Percentiles rank a stretch among this genome's conserved stretches.
Conservation (phyloP, 306 rosid genomes). For the Gastrolobium bilobum region DNA sequence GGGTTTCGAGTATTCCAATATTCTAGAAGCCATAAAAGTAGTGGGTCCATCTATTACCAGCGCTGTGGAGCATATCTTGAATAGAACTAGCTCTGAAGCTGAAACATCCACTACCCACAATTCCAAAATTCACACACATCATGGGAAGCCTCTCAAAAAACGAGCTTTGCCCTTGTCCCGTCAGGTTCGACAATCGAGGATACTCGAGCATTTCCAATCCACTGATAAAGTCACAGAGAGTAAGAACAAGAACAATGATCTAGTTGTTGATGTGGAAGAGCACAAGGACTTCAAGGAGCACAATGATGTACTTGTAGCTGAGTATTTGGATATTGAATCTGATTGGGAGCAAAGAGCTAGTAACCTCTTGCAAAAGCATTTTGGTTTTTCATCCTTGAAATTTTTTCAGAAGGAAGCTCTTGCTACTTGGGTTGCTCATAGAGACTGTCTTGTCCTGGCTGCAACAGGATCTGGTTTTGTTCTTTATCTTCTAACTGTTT, state of each 20-base stretch:
- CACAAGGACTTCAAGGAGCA: slow-evolving; percentile 6
- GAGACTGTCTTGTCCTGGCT: slow-evolving; percentile 88
- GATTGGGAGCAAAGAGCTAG: slow-evolving; percentile 69
- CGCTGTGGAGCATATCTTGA: slow-evolving; percentile 64
- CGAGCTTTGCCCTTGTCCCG: slow-evolving; percentile 46
- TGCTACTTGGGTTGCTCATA: slow-evolving; percentile 70
- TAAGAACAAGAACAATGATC: slow-evolving; percentile 35
- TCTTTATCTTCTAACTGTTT: slow-evolving; percentile 31
- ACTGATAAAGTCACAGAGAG: slow-evolving; percentile 42
- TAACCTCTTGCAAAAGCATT: slow-evolving; percentile 70
- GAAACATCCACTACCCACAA: slow-evolving; percentile 42
- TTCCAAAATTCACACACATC: slow-evolving; percentile 36
- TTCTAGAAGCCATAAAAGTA: slow-evolving; percentile 58
- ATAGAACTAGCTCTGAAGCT: neutral
- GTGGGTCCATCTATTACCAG: slow-evolving; percentile 64
- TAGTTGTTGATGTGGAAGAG: slow-evolving; percentile 49
- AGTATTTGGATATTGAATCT: slow-evolving; percentile 41
- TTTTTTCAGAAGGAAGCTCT: slow-evolving; percentile 89
- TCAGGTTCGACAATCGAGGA: slow-evolving; percentile 71
- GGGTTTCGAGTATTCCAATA: slow-evolving; percentile 65
- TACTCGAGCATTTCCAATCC: slow-evolving; percentile 70
- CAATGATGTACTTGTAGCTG: neutral
- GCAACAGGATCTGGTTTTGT: slow-evolving; percentile 92
- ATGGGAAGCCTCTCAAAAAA: slow-evolving; percentile 47
- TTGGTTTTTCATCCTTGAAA: slow-evolving; percentile 72